Evolutionary conservation across 2,329 filamentous ascomycete species (phyloP).

Genomic region (Beauveria asiatica): DNA sequence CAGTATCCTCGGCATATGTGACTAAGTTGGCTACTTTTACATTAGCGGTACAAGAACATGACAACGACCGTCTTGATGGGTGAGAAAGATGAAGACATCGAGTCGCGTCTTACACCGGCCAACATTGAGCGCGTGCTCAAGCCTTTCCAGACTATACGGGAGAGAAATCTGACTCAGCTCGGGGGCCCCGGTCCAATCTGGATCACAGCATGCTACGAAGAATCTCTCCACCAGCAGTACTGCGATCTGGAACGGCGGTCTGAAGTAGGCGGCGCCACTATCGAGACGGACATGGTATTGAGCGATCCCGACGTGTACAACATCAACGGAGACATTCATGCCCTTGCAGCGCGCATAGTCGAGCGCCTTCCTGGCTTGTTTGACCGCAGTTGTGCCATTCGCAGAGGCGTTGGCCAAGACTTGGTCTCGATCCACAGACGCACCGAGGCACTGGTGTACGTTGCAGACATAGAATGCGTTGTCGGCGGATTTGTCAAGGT

Average conservation of each 20-base stretch:
- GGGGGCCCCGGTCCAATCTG: not conserved
- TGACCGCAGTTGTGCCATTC: not conserved
- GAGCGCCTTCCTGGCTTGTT: not conserved
- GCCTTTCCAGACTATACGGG: not conserved
- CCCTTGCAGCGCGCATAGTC: not conserved
- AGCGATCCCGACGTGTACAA: not conserved
- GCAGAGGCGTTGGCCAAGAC: not conserved
- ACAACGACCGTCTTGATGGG: not conserved
- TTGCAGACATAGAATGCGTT: not conserved
- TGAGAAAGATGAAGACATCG: not conserved
- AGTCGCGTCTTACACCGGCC: not conserved
- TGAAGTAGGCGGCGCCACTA: not conserved
- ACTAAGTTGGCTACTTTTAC: not conserved
- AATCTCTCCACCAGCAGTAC: not conserved
- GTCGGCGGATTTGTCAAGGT: not conserved
- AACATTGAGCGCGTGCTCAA: constrained; percentile 1
- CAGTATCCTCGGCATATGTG: not conserved
- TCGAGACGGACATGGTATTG: not conserved
- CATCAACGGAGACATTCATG: not conserved
- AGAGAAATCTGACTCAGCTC: not conserved
- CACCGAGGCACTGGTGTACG: not conserved
- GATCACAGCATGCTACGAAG: not conserved
- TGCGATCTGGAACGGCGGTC: not conserved
- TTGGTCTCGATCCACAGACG: not conserved
- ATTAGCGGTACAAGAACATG: not conserved